phyloP scores from a whole-genome alignment of 352 stramenopile species.

The Pythium folliculosum region DNA sequence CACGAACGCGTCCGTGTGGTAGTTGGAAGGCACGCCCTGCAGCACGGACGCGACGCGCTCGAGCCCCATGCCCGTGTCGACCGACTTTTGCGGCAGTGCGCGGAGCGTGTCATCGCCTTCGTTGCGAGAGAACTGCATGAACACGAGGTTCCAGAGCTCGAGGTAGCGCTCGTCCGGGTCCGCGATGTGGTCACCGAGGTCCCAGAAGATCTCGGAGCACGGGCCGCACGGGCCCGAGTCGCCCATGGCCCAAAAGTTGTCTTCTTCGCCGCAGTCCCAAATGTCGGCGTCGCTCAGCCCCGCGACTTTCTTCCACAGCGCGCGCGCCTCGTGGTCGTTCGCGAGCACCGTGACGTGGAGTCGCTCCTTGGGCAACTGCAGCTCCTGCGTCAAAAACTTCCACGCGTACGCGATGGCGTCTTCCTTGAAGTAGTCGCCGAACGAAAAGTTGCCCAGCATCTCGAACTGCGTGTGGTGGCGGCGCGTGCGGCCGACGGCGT shows the following conservation, averaged over 20 bases:
- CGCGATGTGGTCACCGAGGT: slow-evolving; percentile 92
- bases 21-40: slow-evolving; percentile 95
- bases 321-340: slow-evolving; percentile 8
- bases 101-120: slow-evolving; percentile 93
- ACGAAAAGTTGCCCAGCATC: slow-evolving; percentile 99
- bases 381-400: slow-evolving; percentile 4
- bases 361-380: not conserved
- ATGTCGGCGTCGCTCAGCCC: slow-evolving; percentile 8
- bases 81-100: slow-evolving; percentile 92
- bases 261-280: slow-evolving; percentile 29
- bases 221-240: slow-evolving; percentile 98
- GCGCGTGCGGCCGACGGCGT: slow-evolving; percentile 98
- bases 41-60: slow-evolving; percentile 93
- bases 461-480: slow-evolving; percentile 99
- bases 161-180: slow-evolving; percentile 77
- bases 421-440: slow-evolving; percentile 99
- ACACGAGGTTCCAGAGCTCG: slow-evolving; percentile 99
- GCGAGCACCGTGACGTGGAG: slow-evolving; percentile 7
- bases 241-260: slow-evolving; percentile 99
- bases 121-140: slow-evolving; percentile 93
- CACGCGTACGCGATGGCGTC: slow-evolving; percentile 61
- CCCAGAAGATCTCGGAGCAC: slow-evolving; percentile 99
- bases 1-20: slow-evolving; percentile 97
- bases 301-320: slow-evolving; percentile 4
- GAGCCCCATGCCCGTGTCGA: slow-evolving; percentile 99